Evolutionary conservation across 176 grass and related monocot genomes (phyloP), one percentile per base, ranked within the genome.

Genomic region (Juncus inflexus): DNA sequence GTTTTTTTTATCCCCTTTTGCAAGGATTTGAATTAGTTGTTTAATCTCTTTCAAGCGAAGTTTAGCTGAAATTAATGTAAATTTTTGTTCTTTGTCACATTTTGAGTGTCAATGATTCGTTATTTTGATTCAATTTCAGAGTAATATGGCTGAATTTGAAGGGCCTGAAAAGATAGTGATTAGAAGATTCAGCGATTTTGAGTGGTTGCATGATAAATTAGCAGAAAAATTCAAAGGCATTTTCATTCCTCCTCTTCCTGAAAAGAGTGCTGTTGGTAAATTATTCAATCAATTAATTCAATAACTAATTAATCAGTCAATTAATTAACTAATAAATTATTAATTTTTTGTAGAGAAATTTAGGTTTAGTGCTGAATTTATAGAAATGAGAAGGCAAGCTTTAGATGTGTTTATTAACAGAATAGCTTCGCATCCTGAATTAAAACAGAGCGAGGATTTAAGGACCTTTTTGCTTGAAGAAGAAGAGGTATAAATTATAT

Each of bases 201-300:
- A 89, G 61, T 99, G 89, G 94, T 80, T 99, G 50, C 89, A 99
- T 70, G 94, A 86, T 76, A 83, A 71, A 41, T 88, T 99, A 50
- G 75, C 85, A 69, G 94, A 99, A 52, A 99, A 89, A n/a, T 86
- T 86, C 73, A 99, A 92, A 73, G 94, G 94, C 15, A 75, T 92
- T 78, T 99, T 99, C 70, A 83, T 99, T 63, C 89, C 94, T 80
- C 62, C 94, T 42, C 85, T 99, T 76, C 94, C 94, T 10, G 94
- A 99, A 83, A 99, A 99, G 78, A 99, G 90, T 82, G 80, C 85
- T 58, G 94, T 99, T 77, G 94, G 94, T 99, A 89, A 89, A 81
- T 76, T 35, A 47, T 6, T 47, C 43, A 47, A 47, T 47, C 43
- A 47, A 47, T 47, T 47, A 9, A 47, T 47, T 47, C 1, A 6